Base-by-base conservation (phyloP, 2,329 filamentous ascomycete species). In the Thielaviopsis euricoi region DNA sequence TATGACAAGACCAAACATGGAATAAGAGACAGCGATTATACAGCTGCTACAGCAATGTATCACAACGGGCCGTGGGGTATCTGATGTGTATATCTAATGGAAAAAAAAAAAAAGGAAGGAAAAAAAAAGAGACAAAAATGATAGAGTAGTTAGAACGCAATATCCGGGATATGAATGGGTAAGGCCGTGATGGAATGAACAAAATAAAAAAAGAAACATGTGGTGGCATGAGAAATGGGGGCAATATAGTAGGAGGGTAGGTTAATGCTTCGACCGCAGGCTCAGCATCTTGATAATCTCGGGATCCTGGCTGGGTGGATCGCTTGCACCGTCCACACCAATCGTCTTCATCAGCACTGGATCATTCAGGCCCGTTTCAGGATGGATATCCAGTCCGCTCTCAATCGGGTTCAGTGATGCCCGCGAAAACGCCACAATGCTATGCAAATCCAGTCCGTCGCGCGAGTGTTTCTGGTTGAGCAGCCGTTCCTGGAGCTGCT, bases 221-320 rank as follows among this genome's bases (percentile, higher is more conserved):
- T 15, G n/a, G n/a, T n/a, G n/a, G n/a, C n/a, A n/a, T n/a, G n/a
- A n/a, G n/a, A n/a, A n/a, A n/a, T n/a, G n/a, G n/a, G n/a, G n/a
- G n/a, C n/a, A n/a, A n/a, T n/a, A n/a, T n/a, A n/a, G n/a, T n/a
- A n/a, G 15, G 22, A 12, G 19, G n/a, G 23, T 17, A 3, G 29
- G 6, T 29, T 48, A 60, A 19, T 55, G 48, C 55, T 55, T 54
- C n/a, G 29, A 49, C 29, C 58, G 52, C 29, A 62, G 53, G 49
- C 59, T 62, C 25, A 63, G 46, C 60, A 61, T 59, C 55, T 60
- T 66, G 61, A 69, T 65, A 10, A 72, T 65, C 6, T 61, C 63
- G 3, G 62, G 64, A 40, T 74, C 69, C 60, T 74, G 72, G 46
- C 71, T 74, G 5, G 72, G 71, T 7, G 72, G 72, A 29, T 69